Conservation (phyloP, 1,284 basidiomycete species). For the Tylopilus sp. region DNA sequence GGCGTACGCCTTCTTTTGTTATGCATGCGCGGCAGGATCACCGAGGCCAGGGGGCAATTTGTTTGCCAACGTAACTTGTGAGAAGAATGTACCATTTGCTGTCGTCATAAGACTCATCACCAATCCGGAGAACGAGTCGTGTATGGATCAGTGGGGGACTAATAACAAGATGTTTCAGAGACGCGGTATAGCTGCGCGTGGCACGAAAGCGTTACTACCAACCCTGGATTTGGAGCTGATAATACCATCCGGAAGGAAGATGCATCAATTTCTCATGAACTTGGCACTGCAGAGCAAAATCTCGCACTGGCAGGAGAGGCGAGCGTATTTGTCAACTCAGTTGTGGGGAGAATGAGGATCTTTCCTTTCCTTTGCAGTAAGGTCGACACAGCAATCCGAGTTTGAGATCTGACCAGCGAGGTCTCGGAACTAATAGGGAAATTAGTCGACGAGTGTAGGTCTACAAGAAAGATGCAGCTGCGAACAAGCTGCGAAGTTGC, state of each 20-base stretch:
- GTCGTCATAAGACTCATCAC: conserved; percentile 50
- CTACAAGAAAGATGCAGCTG: conserved; percentile 22
- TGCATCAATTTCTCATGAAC: too few species aligned
- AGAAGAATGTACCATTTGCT: conserved; percentile 44
- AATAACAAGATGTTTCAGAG: conserved; percentile 32
- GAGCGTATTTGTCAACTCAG: conserved; percentile 23
- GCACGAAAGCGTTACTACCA: conserved; percentile 42
- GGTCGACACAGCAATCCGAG: conserved; percentile 13
- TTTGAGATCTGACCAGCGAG: too few species aligned
- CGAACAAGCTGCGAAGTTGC: too few species aligned
- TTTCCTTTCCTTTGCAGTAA: conserved; percentile 18
- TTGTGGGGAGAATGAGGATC: conserved; percentile 34
- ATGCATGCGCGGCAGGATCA: conserved; percentile 50
- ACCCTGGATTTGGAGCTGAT: conserved; percentile 21
- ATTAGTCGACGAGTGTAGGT: too few species aligned
- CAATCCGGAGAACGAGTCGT: conserved; percentile 53
- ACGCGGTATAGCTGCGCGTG: conserved; percentile 16
- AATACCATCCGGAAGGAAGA: too few species aligned
- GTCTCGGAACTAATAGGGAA: conserved; percentile 23
- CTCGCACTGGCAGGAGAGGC: conserved; percentile 25
- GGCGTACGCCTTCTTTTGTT: conserved; percentile 51
- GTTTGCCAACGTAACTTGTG: conserved; percentile 38
- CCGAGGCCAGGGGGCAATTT: conserved; percentile 36
- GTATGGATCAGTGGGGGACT: conserved; percentile 42
- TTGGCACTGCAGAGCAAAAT: too few species aligned